These are phyloP conservation scores for Podila epicladia DNA, from an alignment of 192 early-diverging fungal species.

Conservation along the genomic window DNA sequence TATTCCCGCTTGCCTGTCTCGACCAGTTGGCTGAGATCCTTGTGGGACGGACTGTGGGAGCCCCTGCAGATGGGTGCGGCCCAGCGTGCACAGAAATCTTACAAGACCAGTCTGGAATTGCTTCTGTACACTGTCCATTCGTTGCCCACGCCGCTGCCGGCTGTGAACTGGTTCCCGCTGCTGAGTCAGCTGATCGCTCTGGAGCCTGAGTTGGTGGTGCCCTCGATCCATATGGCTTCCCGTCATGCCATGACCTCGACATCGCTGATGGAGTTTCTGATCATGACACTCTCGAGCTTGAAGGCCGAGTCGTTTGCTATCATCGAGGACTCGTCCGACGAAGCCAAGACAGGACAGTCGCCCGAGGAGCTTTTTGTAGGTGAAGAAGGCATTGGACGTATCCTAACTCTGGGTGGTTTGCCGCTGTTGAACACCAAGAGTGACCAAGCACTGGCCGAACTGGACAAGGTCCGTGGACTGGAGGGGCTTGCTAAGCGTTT, in stretches of 20 bases:
- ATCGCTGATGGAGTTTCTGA: conserved; percentile 62
- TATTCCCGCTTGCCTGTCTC: conserved; percentile 56
- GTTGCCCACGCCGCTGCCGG: conserved; percentile 54
- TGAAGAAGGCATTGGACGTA: conserved; percentile 55
- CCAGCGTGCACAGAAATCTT: conserved; percentile 15
- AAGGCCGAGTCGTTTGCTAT: neutral
- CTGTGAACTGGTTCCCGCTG: conserved; percentile 65
- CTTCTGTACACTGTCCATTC: conserved; percentile 36
- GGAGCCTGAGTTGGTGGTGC: conserved; percentile 25
- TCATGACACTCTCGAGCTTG: conserved; percentile 44
- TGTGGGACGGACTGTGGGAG: conserved; percentile 56
- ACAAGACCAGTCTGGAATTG: conserved; percentile 10
- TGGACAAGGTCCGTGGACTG: conserved; percentile 56
- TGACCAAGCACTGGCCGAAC: conserved; percentile 21
- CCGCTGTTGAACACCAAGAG: conserved; percentile 3
- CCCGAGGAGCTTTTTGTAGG: conserved; percentile 47
- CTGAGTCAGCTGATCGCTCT: conserved; percentile 32
- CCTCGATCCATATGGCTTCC: conserved; percentile 53
- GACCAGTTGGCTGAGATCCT: conserved; percentile 60
- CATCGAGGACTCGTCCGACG: neutral
- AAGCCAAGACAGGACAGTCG: neutral
- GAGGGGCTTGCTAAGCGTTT: conserved; percentile 55
- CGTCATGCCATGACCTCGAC: conserved; percentile 57
- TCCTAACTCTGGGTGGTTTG: conserved; percentile 58
- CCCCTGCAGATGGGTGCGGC: conserved; percentile 35